Evolutionary conservation across 208 protist genomes (phyloP).

Genomic region (Herpetomonas samuelpessoai): DNA sequence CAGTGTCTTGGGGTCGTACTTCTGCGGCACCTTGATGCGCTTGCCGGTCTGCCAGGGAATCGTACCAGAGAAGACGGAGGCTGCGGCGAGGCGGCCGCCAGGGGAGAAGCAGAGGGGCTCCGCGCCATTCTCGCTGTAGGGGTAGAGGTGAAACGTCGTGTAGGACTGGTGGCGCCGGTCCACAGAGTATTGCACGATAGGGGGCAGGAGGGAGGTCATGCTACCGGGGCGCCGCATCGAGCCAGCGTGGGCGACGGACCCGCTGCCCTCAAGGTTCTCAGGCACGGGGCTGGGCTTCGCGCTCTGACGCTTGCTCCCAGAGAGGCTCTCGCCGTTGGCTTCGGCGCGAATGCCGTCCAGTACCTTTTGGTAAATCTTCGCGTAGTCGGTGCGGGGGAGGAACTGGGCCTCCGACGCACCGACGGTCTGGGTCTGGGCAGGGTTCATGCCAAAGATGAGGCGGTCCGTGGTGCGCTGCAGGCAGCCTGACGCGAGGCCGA

Average conservation of each 20-base stretch:
- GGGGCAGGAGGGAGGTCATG: conserved; percentile 11
- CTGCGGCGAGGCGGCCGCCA: conserved; percentile 46
- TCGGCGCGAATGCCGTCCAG: conserved; percentile 28
- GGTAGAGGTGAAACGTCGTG: conserved; percentile 80
- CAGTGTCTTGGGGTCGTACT: conserved; percentile 90
- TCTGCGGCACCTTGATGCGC: conserved; percentile 86
- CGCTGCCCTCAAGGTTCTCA: conserved; percentile 6
- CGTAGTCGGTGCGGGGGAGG: conserved; percentile 75
- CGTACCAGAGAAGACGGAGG: conserved; percentile 63
- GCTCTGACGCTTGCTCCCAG: conserved; percentile 2
- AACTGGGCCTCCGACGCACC: conserved; percentile 82
- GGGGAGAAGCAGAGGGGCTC: conserved; percentile 72
- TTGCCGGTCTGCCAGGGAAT: conserved; percentile 91
- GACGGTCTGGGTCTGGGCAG: conserved; percentile 78
- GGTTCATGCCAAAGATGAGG: conserved; percentile 68
- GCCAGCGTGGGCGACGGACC: conserved; percentile 2
- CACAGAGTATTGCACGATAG: conserved; percentile 75
- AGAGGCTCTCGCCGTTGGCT: neutral
- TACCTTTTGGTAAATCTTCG: conserved; percentile 63
- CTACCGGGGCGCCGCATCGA: neutral
- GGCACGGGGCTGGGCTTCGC: neutral
- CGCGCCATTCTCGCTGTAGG: conserved; percentile 71
- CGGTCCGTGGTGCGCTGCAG: conserved; percentile 78
- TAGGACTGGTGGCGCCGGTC: conserved; percentile 76
- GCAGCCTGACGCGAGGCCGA: conserved; percentile 72